A percentile compares a stretch with the other conserved stretches of the same genome.
These are phyloP conservation scores for Suillus decipiens DNA, from an alignment of 768 basidiomycete species.

Conservation along the genomic window DNA sequence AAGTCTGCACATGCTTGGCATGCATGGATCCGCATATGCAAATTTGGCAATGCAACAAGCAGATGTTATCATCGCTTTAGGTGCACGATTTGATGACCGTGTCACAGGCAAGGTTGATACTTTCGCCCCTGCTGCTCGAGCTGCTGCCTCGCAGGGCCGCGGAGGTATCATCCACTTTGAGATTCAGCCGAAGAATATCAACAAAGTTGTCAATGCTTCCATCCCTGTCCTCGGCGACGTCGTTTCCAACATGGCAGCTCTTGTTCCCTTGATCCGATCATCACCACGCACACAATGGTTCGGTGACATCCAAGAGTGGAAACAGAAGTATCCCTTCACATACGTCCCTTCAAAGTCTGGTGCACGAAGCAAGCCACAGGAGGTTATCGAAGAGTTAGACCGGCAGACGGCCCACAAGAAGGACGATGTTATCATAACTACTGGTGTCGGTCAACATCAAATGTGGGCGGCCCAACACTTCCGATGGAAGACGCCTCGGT, in stretches of 20 bases:
- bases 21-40: constrained; percentile 98
- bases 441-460: constrained; percentile 98
- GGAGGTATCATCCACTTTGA: constrained; percentile 99
- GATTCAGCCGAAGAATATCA: constrained; percentile 97
- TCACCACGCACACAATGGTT: constrained; percentile 81
- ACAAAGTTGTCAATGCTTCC: constrained; percentile 96
- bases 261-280: constrained; percentile 76
- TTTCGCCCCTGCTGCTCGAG: constrained; percentile 89
- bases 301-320: constrained; percentile 80
- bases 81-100: constrained; percentile 96
- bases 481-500: constrained; percentile 84
- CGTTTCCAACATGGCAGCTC: constrained; percentile 71
- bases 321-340: constrained; percentile 87
- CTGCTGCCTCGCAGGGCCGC: constrained; percentile 80
- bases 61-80: constrained; percentile 96
- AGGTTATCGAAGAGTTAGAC: constrained; percentile 93
- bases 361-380: constrained; percentile 90
- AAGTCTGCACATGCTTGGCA: constrained; percentile 96
- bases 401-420: constrained; percentile 76
- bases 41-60: constrained; percentile 98
- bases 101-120: constrained; percentile 88
- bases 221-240: constrained; percentile 96
- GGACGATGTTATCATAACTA: constrained; percentile 84
- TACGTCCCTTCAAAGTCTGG: constrained; percentile 58
- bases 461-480: constrained; percentile 99